These are phyloP conservation scores for Russula brevipes DNA, from an alignment of 768 basidiomycete species.

Conservation along the genomic window DNA sequence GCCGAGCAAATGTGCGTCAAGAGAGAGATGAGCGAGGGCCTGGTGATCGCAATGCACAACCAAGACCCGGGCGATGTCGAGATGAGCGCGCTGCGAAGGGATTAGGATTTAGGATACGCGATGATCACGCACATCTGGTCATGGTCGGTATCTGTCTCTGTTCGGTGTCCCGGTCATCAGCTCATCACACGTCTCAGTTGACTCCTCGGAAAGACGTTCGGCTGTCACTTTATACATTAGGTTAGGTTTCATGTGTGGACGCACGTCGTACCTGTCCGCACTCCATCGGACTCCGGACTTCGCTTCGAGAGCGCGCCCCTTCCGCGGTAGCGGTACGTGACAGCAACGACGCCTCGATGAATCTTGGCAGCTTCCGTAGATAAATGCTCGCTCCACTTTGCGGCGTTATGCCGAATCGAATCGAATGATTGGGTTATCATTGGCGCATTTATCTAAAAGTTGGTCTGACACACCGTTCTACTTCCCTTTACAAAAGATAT, in stretches of 20 bases:
- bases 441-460: background rate
- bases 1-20: conserved; percentile 91
- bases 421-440: background rate
- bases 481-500: conserved; percentile 7
- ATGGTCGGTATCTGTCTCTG: background rate
- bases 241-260: no score
- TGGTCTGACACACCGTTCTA: conserved; percentile 2
- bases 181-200: background rate
- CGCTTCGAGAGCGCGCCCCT: conserved; percentile 2
- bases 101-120: conserved; percentile 43
- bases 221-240: background rate
- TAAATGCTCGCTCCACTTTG: conserved; percentile 3
- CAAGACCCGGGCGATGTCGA: conserved; percentile 52
- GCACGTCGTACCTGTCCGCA: background rate
- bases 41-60: conserved; percentile 46
- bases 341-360: background rate
- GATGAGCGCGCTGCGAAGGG: conserved; percentile 43
- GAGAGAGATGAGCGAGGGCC: conserved; percentile 83
- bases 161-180: conserved; percentile 5
- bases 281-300: background rate
- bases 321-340: conserved; percentile 6
- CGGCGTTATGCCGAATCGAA: conserved; percentile 4
- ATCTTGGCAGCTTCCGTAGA: conserved; percentile 5
- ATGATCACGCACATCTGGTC: conserved; percentile 17
- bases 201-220: background rate